phyloP scores from a whole-genome alignment of 1,284 basidiomycete species.

The Kalmanozyma brasiliensis region DNA sequence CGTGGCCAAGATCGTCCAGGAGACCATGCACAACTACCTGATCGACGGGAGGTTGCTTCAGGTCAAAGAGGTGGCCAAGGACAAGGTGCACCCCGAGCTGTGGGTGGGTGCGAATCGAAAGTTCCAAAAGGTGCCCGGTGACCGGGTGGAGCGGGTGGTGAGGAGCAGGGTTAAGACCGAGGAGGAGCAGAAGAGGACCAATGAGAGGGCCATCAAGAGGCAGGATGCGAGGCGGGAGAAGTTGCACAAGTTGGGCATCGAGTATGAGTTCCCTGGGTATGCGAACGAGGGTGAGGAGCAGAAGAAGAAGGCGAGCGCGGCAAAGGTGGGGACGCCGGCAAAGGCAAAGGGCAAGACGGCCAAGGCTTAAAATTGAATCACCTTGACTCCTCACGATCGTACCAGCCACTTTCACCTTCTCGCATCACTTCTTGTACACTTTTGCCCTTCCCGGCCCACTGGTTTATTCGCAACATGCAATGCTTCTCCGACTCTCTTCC shows the following conservation, averaged over 20 bases:
- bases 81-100: constrained; percentile 88
- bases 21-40: constrained; percentile 99
- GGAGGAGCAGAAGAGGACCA: constrained; percentile 77
- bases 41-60: constrained; percentile 90
- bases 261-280: constrained; percentile 82
- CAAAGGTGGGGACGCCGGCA: constrained; percentile 5
- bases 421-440: background rate
- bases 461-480: constrained; percentile 1
- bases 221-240: constrained; percentile 82
- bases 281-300: constrained; percentile 9
- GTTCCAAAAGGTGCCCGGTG: constrained; percentile 81
- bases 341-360: constrained; percentile 19
- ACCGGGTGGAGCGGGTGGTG: constrained; percentile 76
- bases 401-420: background rate
- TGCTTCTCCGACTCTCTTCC: background rate
- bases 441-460: no score
- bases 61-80: constrained; percentile 80
- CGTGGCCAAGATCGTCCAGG: constrained; percentile 93
- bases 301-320: constrained; percentile 9
- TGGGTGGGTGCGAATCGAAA: constrained; percentile 98
- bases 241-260: constrained; percentile 83
- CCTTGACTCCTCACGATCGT: no score
- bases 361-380: constrained; percentile 13
- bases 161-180: constrained; percentile 81
- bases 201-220: constrained; percentile 79